Percentiles rank a stretch among this genome's conserved stretches.
Conservation (phyloP, 495 filamentous ascomycete species). For the Poronia punctata region DNA sequence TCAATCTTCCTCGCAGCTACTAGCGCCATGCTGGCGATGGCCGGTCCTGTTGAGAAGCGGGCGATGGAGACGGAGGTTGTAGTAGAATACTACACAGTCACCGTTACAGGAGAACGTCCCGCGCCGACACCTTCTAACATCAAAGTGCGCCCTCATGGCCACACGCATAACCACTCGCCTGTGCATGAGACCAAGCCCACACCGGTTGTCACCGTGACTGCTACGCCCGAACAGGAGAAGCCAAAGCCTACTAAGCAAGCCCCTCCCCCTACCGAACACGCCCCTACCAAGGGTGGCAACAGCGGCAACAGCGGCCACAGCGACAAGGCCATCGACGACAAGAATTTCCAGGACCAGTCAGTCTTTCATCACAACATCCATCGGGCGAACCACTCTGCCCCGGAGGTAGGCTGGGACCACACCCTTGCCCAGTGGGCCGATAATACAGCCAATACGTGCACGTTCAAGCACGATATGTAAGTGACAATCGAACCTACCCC, state of each 20-base stretch:
- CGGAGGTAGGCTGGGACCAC: slow-evolving; percentile 54
- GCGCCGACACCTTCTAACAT: slow-evolving; percentile 11
- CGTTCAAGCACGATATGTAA: slow-evolving; percentile 72
- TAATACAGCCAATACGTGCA: slow-evolving; percentile 46
- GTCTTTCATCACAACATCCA: slow-evolving; percentile 78
- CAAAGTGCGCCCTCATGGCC: slow-evolving; percentile 2
- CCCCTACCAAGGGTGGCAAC: slow-evolving; percentile 9
- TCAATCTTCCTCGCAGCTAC: slow-evolving; percentile 55
- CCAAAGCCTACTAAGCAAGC: slow-evolving; percentile 10
- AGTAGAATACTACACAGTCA: slow-evolving; percentile 53
- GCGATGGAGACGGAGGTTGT: slow-evolving; percentile 49
- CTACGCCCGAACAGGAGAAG: slow-evolving; percentile 13
- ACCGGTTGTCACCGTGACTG: slow-evolving; percentile 19
- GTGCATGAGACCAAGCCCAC: slow-evolving; percentile 2
- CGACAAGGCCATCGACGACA: too few relatives aligned
- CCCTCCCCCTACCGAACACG: too few relatives aligned
- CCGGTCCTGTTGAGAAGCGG: slow-evolving; percentile 52
- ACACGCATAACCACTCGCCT: slow-evolving; percentile 16
- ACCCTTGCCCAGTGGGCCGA: slow-evolving; percentile 56
- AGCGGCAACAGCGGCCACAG: too few relatives aligned
- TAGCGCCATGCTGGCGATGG: slow-evolving; percentile 55
- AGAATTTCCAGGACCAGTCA: slow-evolving; percentile 41
- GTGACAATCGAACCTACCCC: slow-evolving; percentile 21
- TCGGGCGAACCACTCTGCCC: slow-evolving; percentile 73
- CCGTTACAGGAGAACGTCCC: slow-evolving; percentile 34